These are phyloP conservation scores for Colletotrichum eleusines DNA, from an alignment of 2,329 filamentous ascomycete genomes.

Conservation along the genomic window DNA sequence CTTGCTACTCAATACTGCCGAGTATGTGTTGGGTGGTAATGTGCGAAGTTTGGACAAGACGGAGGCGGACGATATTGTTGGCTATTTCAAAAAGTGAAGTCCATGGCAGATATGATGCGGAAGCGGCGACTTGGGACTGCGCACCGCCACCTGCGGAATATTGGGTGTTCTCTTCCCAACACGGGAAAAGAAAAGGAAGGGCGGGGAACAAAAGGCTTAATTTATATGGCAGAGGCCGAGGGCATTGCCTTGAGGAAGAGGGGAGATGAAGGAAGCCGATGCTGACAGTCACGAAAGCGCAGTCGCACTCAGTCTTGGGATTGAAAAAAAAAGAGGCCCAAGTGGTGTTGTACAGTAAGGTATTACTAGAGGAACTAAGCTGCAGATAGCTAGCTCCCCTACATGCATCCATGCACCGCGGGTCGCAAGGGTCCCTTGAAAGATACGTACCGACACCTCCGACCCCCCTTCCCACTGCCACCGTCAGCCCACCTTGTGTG, in stretches of 20 bases:
- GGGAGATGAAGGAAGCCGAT: neutral
- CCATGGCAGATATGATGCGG: slow-evolving; percentile 5
- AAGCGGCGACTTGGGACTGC: slow-evolving; percentile 8
- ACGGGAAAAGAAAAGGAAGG: neutral
- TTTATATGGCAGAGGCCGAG: neutral
- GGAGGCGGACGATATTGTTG: slow-evolving; percentile 1
- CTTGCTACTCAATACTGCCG: neutral
- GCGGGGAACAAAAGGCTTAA: no score
- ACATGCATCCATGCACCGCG: neutral
- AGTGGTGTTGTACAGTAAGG: neutral
- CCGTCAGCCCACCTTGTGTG: no score
- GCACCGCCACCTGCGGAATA: slow-evolving; percentile 4
- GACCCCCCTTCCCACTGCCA: neutral
- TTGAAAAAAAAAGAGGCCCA: neutral
- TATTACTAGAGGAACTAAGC: neutral
- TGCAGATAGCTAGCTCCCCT: neutral
- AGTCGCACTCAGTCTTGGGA: neutral
- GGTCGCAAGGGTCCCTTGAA: neutral
- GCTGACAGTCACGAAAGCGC: neutral
- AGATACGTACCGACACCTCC: neutral
- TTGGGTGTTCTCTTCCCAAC: neutral
- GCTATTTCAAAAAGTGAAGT: slow-evolving; percentile 9
- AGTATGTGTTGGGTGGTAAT: neutral
- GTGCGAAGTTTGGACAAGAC: neutral
- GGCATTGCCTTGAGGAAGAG: neutral